Evolutionary conservation across 306 rosid species (phyloP).

Genomic region (Trifolium dubium): DNA sequence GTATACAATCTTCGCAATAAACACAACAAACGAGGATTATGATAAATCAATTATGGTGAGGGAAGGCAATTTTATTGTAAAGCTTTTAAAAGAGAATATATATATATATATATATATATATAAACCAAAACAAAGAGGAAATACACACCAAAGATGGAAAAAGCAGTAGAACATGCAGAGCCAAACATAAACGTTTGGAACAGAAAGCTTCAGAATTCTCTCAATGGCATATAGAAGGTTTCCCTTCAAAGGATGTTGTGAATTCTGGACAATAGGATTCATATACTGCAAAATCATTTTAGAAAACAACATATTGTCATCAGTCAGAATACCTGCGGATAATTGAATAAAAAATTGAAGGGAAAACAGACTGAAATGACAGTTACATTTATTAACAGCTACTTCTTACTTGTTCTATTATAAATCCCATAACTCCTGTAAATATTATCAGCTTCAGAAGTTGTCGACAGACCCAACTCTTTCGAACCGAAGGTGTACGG

Average conservation of each 20-base stretch:
- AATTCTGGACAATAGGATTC: conserved; percentile 88
- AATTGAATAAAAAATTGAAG: conserved; percentile 14
- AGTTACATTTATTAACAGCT: conserved; percentile 23
- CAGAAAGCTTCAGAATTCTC: conserved; percentile 95
- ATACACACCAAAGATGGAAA: conserved; percentile 88
- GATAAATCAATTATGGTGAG: conserved; percentile 25
- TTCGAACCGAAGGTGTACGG: conserved; percentile 74
- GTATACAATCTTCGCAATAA: conserved; percentile 11
- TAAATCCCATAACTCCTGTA: conserved; percentile 97
- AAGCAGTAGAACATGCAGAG: conserved; percentile 99
- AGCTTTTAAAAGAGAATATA: neutral
- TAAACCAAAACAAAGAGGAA: conserved; percentile 12
- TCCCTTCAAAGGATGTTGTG: conserved; percentile 96
- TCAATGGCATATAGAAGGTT: conserved; percentile 80
- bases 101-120: neutral
- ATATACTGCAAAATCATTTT: conserved; percentile 77
- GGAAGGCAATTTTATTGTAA: conserved; percentile 9
- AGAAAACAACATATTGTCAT: conserved; percentile 28
- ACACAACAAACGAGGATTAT: neutral
- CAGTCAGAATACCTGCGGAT: conserved; percentile 26
- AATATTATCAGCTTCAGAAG: conserved; percentile 81
- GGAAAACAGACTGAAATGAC: conserved; percentile 3
- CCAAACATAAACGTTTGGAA: conserved; percentile 97
- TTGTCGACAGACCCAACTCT: conserved; percentile 94
- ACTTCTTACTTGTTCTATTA: conserved; percentile 85